These are phyloP conservation scores for Hyphodiscus hymeniophilus DNA, from an alignment of 495 filamentous ascomycete genomes.

Conservation along the genomic window DNA sequence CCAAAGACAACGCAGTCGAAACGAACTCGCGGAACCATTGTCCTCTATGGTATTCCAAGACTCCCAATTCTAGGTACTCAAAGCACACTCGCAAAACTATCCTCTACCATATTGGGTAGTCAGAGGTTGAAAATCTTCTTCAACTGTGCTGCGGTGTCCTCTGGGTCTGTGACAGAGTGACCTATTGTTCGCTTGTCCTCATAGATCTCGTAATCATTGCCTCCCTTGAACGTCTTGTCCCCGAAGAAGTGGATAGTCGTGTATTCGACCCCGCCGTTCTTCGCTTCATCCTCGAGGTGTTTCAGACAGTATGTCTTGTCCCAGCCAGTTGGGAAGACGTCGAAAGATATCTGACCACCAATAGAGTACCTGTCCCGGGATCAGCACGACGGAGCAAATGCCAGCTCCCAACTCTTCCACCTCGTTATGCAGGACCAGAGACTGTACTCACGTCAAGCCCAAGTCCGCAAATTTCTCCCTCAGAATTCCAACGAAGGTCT, in stretches of 20 bases:
- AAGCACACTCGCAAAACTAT: background rate
- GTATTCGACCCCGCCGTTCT: slow-evolving; percentile 62
- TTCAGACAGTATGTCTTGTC: slow-evolving; percentile 97
- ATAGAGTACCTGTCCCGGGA: slow-evolving; percentile 63
- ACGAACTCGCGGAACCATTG: no score
- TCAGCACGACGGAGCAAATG: slow-evolving; percentile 2
- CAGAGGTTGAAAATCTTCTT: slow-evolving; percentile 73
- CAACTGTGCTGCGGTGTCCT: slow-evolving; percentile 69
- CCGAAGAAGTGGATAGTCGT: slow-evolving; percentile 95
- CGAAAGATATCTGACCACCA: slow-evolving; percentile 95
- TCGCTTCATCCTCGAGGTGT: slow-evolving; percentile 77
- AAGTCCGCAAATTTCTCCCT: slow-evolving; percentile 74
- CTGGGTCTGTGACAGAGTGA: slow-evolving; percentile 70
- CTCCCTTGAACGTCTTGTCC: slow-evolving; percentile 82
- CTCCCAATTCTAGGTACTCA: no score
- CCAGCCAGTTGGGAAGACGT: slow-evolving; percentile 95
- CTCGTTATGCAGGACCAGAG: slow-evolving; percentile 5
- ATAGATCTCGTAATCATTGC: slow-evolving; percentile 95
- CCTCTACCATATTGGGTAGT: slow-evolving; percentile 1
- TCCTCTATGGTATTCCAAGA: no score
- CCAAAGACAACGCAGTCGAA: no score
- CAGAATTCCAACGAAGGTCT: slow-evolving; percentile 62
- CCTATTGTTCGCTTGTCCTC: slow-evolving; percentile 70
- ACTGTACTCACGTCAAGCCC: slow-evolving; percentile 66
- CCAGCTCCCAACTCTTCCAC: background rate